A percentile compares a stretch with the other conserved stretches of the same genome.
phyloP scores from a whole-genome alignment of 1,284 basidiomycete genomes.

The Trichosporon sp. region DNA sequence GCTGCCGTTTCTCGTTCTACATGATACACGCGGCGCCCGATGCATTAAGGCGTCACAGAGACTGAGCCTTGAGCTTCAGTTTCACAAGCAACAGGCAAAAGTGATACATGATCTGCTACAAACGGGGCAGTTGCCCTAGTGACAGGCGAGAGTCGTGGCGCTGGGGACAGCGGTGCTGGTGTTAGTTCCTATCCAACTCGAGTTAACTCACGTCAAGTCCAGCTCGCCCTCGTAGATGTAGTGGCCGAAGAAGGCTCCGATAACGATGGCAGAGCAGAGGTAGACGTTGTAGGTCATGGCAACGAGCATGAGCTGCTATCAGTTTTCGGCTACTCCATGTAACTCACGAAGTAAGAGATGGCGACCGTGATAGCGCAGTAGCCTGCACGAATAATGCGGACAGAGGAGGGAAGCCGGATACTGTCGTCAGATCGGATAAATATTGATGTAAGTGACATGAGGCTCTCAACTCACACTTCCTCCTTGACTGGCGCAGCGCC shows the following conservation, averaged over 20 bases:
- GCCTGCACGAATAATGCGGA: constrained; percentile 29
- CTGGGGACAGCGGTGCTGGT: background rate
- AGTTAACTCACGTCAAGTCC: constrained; percentile 35
- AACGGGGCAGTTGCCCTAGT: background rate
- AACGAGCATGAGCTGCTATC: constrained; percentile 48
- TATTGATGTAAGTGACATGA: too few relatives aligned
- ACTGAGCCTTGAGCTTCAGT: too few relatives aligned
- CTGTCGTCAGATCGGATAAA: constrained; percentile 16
- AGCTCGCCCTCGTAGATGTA: constrained; percentile 43
- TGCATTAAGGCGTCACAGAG: too few relatives aligned
- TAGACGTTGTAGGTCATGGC: constrained; percentile 50
- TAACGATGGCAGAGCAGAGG: constrained; percentile 45
- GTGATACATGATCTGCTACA: background rate
- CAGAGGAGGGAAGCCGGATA: constrained; percentile 19
- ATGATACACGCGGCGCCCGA: too few relatives aligned
- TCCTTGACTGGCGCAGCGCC: constrained; percentile 20
- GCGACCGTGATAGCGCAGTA: constrained; percentile 41
- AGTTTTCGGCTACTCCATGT: background rate
- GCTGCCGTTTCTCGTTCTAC: too few relatives aligned
- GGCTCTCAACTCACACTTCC: constrained; percentile 36
- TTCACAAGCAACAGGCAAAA: background rate
- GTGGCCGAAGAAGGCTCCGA: constrained; percentile 47
- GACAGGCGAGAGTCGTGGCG: background rate
- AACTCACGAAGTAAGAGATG: constrained; percentile 45
- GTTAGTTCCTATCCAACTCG: background rate